Conservation (phyloP, 176 grass and related monocot species). For the Aegilops bicornis region DNA sequence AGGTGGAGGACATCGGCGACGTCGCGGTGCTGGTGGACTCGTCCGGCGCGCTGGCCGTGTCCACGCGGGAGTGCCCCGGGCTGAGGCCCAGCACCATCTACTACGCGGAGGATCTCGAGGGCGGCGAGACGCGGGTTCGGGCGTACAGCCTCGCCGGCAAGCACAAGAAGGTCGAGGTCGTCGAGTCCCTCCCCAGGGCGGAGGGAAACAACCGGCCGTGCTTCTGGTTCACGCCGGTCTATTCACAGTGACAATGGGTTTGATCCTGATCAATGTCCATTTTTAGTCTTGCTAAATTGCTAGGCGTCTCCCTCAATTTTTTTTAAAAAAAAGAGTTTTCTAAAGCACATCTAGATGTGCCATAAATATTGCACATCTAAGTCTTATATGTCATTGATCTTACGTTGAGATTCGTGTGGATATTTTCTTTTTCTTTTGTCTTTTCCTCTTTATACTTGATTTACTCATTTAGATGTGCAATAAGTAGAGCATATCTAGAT, state of each 20-base stretch:
- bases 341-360: no score
- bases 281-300: neutral
- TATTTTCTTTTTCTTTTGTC: no score
- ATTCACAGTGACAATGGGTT: constrained; percentile 12
- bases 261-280: neutral
- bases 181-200: constrained; percentile 19
- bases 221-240: constrained; percentile 49
- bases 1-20: constrained; percentile 46
- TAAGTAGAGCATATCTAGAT: no score
- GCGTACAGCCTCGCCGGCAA: constrained; percentile 46
- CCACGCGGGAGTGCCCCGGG: constrained; percentile 36
- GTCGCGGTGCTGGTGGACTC: constrained; percentile 41
- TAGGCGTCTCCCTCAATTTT: neutral
- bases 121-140: constrained; percentile 38
- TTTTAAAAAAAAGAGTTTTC: no score
- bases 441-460: no score
- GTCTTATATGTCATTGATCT: no score
- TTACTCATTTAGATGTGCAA: no score
- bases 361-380: no score
- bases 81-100: constrained; percentile 46
- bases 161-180: constrained; percentile 40
- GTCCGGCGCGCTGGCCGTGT: constrained; percentile 37
- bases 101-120: constrained; percentile 31
- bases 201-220: constrained; percentile 33
- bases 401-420: no score